Evolutionary conservation across 148 eudicot species (phyloP).

Genomic region (Fagopyrum esculentum): DNA sequence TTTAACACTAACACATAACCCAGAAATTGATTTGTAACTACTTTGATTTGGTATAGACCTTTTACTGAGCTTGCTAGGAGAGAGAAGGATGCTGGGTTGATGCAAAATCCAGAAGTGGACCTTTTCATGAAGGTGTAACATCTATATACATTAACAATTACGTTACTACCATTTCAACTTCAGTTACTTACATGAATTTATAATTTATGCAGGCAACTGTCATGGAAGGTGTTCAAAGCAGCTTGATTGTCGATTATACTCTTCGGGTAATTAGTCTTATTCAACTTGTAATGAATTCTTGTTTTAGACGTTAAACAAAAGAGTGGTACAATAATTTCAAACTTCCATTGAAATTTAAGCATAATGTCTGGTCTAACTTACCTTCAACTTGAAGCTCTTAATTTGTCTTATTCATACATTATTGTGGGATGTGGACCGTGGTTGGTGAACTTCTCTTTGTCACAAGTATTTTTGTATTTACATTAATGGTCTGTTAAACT

Average conservation of each 20-base stretch:
- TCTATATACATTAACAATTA: not conserved
- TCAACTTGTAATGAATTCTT: not conserved
- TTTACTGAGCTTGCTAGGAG: slow-evolving; percentile 71
- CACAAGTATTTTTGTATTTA: too few species aligned
- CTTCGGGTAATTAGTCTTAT: too few species aligned
- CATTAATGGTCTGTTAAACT: not conserved
- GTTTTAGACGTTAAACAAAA: not conserved
- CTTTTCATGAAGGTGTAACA: slow-evolving; percentile 86
- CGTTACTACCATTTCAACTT: not conserved
- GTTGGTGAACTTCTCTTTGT: slow-evolving; percentile 4
- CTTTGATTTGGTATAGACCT: slow-evolving; percentile 35
- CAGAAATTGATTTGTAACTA: not conserved
- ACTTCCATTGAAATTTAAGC: not conserved
- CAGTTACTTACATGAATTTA: not conserved
- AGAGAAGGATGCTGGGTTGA: slow-evolving; percentile 64
- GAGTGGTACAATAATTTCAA: not conserved
- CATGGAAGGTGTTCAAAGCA: slow-evolving; percentile 79
- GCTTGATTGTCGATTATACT: too few species aligned
- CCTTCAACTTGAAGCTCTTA: not conserved
- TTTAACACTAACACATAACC: too few species aligned
- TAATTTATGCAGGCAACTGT: slow-evolving; percentile 64
- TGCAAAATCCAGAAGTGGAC: slow-evolving; percentile 93
- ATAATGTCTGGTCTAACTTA: not conserved
- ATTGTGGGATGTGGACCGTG: not conserved
- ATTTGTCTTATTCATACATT: not conserved